Evolutionary conservation across 2,329 filamentous ascomycete species (phyloP).

Genomic region (Neurospora sp.): DNA sequence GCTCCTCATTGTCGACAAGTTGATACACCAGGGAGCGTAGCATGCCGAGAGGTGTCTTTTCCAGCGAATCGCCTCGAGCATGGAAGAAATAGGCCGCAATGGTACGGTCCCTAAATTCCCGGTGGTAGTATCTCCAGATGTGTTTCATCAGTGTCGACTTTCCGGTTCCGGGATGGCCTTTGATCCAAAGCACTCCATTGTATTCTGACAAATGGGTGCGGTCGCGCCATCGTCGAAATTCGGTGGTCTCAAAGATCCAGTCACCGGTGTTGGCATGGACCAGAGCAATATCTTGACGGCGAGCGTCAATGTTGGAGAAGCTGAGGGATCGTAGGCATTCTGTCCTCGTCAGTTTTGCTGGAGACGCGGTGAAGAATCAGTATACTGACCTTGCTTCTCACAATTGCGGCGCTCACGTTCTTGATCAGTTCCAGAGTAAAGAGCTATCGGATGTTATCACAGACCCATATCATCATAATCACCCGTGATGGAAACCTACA

Average conservation of each 20-base stretch:
- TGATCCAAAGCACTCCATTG: conserved; percentile 13
- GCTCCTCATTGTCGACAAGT: background rate
- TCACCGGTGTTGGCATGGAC: conserved; percentile 25
- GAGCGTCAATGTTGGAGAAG: background rate
- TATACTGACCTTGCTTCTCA: background rate
- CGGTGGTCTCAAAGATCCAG: conserved; percentile 28
- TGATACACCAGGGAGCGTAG: conserved; percentile 12
- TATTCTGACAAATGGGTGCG: conserved; percentile 3
- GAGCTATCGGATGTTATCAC: background rate
- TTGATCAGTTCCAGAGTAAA: background rate
- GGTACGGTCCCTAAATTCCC: background rate
- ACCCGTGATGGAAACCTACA: background rate
- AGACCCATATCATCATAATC: no score
- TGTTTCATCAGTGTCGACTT: conserved; percentile 17
- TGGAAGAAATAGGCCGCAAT: conserved; percentile 12
- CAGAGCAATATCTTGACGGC: fast-evolving
- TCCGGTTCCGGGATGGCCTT: conserved; percentile 12
- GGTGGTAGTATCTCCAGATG: background rate
- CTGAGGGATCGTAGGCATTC: background rate
- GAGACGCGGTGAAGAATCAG: background rate
- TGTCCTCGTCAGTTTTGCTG: background rate
- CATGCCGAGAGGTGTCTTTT: conserved; percentile 10
- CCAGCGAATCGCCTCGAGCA: conserved; percentile 5
- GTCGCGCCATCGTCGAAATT: conserved; percentile 31
- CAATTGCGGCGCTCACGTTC: background rate